Base-by-base conservation (phyloP, 129 eudicot genomes). In the Saposhnikovia divaricata region DNA sequence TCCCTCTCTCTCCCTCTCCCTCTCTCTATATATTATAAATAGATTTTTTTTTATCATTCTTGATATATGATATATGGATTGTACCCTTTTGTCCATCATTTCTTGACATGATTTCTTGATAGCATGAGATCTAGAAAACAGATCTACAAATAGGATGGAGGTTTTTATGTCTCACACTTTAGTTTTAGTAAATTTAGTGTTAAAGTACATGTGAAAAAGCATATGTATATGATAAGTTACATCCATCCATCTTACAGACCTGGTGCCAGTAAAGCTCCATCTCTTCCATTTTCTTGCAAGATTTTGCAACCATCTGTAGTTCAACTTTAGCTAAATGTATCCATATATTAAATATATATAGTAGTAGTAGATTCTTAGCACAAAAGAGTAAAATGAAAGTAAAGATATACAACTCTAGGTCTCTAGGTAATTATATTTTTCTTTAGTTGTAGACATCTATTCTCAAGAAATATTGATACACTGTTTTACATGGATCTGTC, bases 241-340 rank as follows among this genome's bases (percentile, higher is more conserved):
- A 86, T 86, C 90, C 69, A 74, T 71, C 78, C 14, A 75, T 75
- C 57, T 47, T 45, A 82, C 84, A 84, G 90, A 89, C 86, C 90
- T 84, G 87, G 85, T 23, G 74, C 75, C 34, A 77, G 2, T 70
- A 70, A 37, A 76, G 57, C 80, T 82, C 79, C 18, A 8, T 81
- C 71, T 69, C 81, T 79, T 73, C 80, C 84, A 40, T 83, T 81
- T 80, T 76, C 53, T 70, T 84, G 81, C 84, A 75, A 87, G 72
- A 80, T 51, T 57, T 68, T 46, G 78, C 63, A 77, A 80, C 66
- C 19, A 80, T 13, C 61, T 74, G 39, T 40, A 46, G 75, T 72
- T 37, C 63, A 47, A 61, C 75, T 81, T 73, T 78, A 81, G 83
- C n/a, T 78, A 73, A 19, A 73, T 73, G 0, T 68, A 27, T 28